Evolutionary conservation across 139 green algal genomes (phyloP).

Genomic region (Chlorella sp.): DNA sequence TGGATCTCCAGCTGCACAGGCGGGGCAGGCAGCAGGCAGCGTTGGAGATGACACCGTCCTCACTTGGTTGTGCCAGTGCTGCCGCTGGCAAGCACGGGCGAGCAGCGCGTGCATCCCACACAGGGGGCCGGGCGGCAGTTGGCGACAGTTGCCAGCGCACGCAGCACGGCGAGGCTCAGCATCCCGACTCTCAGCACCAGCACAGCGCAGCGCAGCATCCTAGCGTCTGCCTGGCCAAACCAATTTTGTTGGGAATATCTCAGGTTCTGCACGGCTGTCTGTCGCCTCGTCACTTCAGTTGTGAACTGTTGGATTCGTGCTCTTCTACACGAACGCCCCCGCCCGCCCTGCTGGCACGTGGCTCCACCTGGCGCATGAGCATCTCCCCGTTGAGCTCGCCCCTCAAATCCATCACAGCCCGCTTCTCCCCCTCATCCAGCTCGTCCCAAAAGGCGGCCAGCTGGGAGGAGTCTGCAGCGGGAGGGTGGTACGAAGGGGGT

Average conservation of each 20-base stretch:
- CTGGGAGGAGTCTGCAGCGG: conserved; percentile 15
- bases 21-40: background rate
- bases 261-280: too few species aligned
- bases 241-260: too few species aligned
- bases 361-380: conserved; percentile 6
- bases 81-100: too few species aligned
- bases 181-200: background rate
- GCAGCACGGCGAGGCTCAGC: background rate
- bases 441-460: conserved; percentile 34
- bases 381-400: conserved; percentile 11
- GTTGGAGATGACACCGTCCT: background rate
- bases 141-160: background rate
- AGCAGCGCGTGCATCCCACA: background rate
- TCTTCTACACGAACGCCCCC: too few species aligned
- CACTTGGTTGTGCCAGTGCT: too few species aligned
- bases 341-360: background rate
- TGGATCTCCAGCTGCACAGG: conserved; percentile 16
- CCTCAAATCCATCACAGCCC: conserved; percentile 6
- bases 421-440: conserved; percentile 5
- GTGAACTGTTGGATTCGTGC: too few species aligned
- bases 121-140: too few species aligned
- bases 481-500: background rate
- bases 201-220: background rate
- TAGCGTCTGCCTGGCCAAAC: too few species aligned
- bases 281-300: too few species aligned